Evolutionary conservation across 257 asterid species (phyloP).

Genomic region (Eustoma russellianum): DNA sequence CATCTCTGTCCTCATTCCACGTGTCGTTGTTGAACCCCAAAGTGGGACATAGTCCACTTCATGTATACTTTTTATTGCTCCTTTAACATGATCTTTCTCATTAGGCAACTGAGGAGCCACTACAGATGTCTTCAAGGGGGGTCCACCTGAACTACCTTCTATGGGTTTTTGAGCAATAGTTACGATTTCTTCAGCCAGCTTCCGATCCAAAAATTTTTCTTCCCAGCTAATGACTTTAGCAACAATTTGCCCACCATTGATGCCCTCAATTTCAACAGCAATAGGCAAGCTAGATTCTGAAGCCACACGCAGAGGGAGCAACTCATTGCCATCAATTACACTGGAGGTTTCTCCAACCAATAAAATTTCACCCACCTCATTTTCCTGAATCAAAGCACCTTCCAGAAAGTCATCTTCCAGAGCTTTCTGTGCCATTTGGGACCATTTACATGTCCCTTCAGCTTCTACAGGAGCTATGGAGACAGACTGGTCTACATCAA

Average conservation of each 20-base stretch:
- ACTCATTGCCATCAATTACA: conserved; percentile 33
- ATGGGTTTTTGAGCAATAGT: conserved; percentile 12
- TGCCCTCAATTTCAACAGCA: conserved; percentile 67
- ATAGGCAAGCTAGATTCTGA: conserved; percentile 52
- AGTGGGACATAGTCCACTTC: conserved; percentile 76
- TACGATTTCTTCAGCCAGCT: conserved; percentile 18
- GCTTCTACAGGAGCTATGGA: conserved; percentile 12
- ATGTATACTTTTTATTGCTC: conserved; percentile 46
- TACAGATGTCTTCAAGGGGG: conserved; percentile 45
- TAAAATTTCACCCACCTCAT: conserved; percentile 49
- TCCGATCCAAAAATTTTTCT: conserved; percentile 36
- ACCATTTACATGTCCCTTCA: conserved; percentile 15
- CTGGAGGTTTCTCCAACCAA: conserved; percentile 37
- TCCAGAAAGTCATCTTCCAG: conserved; percentile 19
- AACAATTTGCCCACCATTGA: conserved; percentile 49
- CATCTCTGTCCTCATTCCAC: conserved; percentile 82
- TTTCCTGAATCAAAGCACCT: conserved; percentile 28
- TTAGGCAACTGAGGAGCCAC: conserved; percentile 46
- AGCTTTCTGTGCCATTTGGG: conserved; percentile 12
- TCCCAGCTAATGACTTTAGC: conserved; percentile 71
- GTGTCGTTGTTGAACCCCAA: conserved; percentile 66
- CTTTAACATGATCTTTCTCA: conserved; percentile 42
- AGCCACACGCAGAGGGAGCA: conserved; percentile 35
- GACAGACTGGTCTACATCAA: conserved; percentile 16
- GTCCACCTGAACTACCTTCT: conserved; percentile 36